Conservation (phyloP, 768 basidiomycete genomes). For the Scleroderma citrinum region DNA sequence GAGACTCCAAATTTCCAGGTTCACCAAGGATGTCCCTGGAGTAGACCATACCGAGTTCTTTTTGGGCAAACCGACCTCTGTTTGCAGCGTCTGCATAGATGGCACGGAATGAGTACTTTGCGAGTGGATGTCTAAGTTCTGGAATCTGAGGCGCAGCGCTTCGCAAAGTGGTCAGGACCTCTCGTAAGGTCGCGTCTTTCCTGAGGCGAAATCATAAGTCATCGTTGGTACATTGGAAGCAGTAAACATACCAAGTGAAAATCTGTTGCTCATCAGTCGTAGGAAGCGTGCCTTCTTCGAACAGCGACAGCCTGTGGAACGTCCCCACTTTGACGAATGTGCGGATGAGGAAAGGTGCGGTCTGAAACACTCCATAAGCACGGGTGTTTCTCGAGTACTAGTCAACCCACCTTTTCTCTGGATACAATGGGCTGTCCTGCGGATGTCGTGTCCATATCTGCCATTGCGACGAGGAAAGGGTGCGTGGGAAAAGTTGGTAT, state of each 20-base stretch:
- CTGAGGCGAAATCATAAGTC: slow-evolving; percentile 29
- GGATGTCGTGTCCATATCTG: slow-evolving; percentile 38
- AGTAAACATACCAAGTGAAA: slow-evolving; percentile 60
- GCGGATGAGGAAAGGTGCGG: slow-evolving; percentile 75
- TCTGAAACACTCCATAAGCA: slow-evolving; percentile 35
- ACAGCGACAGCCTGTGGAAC: slow-evolving; percentile 67
- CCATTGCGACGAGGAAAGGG: slow-evolving; percentile 11
- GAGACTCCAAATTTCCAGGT: slow-evolving; percentile 52
- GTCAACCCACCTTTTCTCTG: slow-evolving; percentile 47
- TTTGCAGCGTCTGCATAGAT: slow-evolving; percentile 71
- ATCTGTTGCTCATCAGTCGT: slow-evolving; percentile 79
- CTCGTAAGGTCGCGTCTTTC: slow-evolving; percentile 79
- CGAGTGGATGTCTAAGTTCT: slow-evolving; percentile 78
- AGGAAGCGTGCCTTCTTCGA: slow-evolving; percentile 73
- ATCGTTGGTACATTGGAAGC: not conserved
- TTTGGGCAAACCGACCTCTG: slow-evolving; percentile 66
- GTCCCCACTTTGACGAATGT: slow-evolving; percentile 78
- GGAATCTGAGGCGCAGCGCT: slow-evolving; percentile 58
- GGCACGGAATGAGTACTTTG: slow-evolving; percentile 74
- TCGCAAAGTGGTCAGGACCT: slow-evolving; percentile 73
- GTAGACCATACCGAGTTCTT: slow-evolving; percentile 78
- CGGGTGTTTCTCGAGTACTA: not conserved
- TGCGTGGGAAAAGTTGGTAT: too few relatives aligned
- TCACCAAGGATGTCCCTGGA: slow-evolving; percentile 83
- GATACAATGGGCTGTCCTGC: slow-evolving; percentile 43